Evolutionary conservation across 257 asterid species (phyloP).

Genomic region (Ligustrum vulgare): DNA sequence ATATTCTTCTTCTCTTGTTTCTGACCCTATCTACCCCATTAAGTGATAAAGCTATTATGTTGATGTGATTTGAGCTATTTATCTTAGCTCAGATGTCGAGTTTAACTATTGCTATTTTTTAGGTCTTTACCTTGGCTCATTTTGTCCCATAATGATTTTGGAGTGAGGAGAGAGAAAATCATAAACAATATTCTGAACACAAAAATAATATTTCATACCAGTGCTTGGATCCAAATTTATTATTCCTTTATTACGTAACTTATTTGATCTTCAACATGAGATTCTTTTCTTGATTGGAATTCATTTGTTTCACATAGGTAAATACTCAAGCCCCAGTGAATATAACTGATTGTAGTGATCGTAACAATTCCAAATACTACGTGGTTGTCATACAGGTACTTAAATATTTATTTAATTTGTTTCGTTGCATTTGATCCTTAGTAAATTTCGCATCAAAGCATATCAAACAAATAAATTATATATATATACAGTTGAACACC

Average conservation of each 20-base stretch:
- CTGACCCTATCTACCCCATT: neutral
- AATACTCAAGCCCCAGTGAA: conserved; percentile 82
- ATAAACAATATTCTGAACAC: neutral
- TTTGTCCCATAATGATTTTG: neutral
- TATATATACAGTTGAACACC: conserved; percentile 7
- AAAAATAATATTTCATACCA: neutral
- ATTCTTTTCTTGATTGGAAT: conserved; percentile 7
- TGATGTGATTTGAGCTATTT: neutral
- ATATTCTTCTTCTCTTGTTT: neutral
- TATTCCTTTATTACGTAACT: conserved; percentile 4
- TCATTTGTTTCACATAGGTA: conserved; percentile 47
- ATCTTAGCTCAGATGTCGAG: neutral
- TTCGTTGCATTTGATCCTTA: neutral
- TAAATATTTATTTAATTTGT: neutral
- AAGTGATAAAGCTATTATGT: neutral
- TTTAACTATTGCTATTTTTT: conserved; percentile 5
- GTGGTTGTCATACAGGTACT: conserved; percentile 82
- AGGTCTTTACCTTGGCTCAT: neutral
- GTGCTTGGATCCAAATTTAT: conserved; percentile 11
- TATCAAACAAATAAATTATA: neutral
- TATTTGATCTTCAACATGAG: conserved; percentile 6
- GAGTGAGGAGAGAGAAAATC: neutral
- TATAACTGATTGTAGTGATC: conserved; percentile 79
- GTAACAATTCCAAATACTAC: conserved; percentile 82
- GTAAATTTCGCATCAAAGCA: neutral